Conservation (phyloP, 306 rosid species). For the Lupinus albus region DNA sequence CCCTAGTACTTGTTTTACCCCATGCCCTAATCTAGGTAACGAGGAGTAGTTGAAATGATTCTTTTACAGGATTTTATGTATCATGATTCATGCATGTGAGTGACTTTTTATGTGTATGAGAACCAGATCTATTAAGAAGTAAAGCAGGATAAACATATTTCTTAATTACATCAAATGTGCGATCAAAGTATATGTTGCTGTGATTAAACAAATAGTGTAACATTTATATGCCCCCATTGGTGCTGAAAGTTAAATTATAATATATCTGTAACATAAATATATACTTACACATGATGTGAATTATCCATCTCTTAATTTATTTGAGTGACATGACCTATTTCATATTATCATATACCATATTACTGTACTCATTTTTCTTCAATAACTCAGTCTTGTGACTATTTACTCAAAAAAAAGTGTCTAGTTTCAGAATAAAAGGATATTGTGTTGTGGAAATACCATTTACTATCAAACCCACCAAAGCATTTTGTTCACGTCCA, state of each 20-base stretch:
- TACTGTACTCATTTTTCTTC: slow-evolving; percentile 1
- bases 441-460: too few relatives aligned
- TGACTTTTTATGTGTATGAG: slow-evolving; percentile 22
- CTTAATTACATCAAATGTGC: slow-evolving; percentile 33
- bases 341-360: slow-evolving; percentile 22
- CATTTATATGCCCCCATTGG: slow-evolving; percentile 23
- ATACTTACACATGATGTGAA: background rate
- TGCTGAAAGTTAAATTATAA: slow-evolving; percentile 16
- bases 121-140: slow-evolving; percentile 21
- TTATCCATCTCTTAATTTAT: background rate
- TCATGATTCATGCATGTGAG: slow-evolving; percentile 14
- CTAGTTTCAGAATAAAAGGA: too few relatives aligned
- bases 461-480: too few relatives aligned
- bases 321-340: slow-evolving; percentile 16
- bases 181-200: slow-evolving; percentile 5
- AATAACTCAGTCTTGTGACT: background rate
- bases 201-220: slow-evolving; percentile 34
- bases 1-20: slow-evolving; percentile 31
- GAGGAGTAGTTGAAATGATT: slow-evolving; percentile 3
- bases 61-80: slow-evolving; percentile 36
- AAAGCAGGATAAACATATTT: background rate
- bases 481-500: too few relatives aligned
- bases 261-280: background rate
- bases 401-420: too few relatives aligned
- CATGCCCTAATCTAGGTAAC: slow-evolving; percentile 7